Evolutionary conservation across 2,329 filamentous ascomycete species (phyloP), one percentile per base, ranked within the genome.

Genomic region (Aspergillus luchuensis): DNA sequence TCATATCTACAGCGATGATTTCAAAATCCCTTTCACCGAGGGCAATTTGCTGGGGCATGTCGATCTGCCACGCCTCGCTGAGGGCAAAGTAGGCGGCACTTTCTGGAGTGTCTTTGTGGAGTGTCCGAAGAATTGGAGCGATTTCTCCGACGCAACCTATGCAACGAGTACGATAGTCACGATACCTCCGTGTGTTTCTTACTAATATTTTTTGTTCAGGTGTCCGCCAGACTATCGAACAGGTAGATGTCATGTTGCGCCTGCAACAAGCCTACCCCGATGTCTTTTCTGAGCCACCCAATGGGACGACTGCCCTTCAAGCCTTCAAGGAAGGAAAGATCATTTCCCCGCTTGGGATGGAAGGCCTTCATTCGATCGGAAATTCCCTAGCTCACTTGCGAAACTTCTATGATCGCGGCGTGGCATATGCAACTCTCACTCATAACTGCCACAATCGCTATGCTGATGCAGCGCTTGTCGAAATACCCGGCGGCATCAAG

Each of bases 371-470:
- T 72, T 94, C 97, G 70, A 96, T 98, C 67, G 93, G 92, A 60
- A 97, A 97, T 78, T 91, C 76, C 5, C 66, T 79, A 15, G 72
- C 88, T 1, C 81, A 88, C 23, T 81, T 98, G 8, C 87, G 94
- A 6, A 82, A 86, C 23, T 97, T 89, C 75, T 82, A 95, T 74
- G 80, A 84, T 2, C 82, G 96, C 2, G 94, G 94, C 1, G 92
- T 93, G 5, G 88, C 92, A 53, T 97, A 97, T 71, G 88, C 89
- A 17, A 97, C 93, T 0, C 80, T 98, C 15, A 97, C 91, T 2
- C 94, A 96, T 81, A 96, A 96, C 75, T 97, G 93, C 78, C 91
- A 96, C 76, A 98, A 97, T 77, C 85, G 82, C 53, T 97, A 90
- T 74, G 92, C 92, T 52, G 94, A 97, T 73, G 90, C 92, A 4